These are phyloP conservation scores for Stentor roeselii DNA, from an alignment of 73 alveolate species.

Conservation along the genomic window DNA sequence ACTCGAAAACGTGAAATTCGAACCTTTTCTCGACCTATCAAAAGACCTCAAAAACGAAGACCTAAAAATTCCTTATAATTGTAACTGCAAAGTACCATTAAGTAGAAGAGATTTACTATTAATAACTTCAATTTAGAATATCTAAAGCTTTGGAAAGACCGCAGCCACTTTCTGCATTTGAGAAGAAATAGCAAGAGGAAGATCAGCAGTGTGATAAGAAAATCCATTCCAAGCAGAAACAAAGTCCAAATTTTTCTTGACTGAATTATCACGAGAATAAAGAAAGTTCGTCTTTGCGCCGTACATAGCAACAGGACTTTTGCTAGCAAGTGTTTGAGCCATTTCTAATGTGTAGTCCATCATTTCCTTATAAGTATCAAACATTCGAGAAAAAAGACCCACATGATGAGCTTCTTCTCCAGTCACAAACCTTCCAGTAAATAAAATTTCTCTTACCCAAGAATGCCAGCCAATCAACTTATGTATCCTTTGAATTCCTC, in stretches of 20 bases:
- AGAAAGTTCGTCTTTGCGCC: conserved; percentile 25
- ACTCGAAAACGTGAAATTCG: no score
- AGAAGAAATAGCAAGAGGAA: conserved; percentile 33
- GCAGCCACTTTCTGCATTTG: conserved; percentile 32
- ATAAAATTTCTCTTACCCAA: conserved; percentile 66
- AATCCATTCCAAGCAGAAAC: conserved; percentile 26
- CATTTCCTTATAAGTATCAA: no score
- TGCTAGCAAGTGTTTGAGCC: no score
- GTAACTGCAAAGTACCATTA: no score
- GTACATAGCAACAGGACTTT: conserved; percentile 49
- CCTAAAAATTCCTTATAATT: no score
- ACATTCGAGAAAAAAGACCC: no score
- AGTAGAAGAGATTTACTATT: no score
- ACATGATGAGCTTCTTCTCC: conserved; percentile 74
- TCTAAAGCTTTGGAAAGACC: conserved; percentile 41
- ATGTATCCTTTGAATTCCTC: conserved; percentile 59
- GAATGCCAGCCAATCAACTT: conserved; percentile 46
- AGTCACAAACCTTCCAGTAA: conserved; percentile 62
- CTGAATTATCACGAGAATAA: conserved; percentile 50
- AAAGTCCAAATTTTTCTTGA: conserved; percentile 38
- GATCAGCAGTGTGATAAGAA: conserved; percentile 39
- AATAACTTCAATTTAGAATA: no score
- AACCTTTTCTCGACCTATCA: no score
- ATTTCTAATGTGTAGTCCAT: no score
- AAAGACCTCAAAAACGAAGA: no score